Evolutionary conservation across 306 rosid species (phyloP), one percentile per base, ranked within the genome.

Genomic region (Vigna radiata): DNA sequence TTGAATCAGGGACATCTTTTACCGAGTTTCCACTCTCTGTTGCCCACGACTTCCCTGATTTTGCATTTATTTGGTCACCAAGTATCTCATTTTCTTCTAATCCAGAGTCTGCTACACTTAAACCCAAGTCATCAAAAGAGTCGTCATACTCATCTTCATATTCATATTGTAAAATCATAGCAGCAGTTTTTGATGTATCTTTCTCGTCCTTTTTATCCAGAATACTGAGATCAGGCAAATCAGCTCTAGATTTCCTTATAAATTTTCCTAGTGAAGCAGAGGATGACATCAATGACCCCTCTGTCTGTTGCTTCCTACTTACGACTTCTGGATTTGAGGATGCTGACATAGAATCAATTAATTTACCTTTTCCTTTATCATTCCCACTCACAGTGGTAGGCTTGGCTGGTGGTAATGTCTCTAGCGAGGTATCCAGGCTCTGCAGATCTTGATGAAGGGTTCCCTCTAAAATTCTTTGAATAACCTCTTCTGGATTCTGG

Each of bases 71-170:
- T 81, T 72, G 33, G 12, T 84, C 89, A 39, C 82, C 75, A 54
- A 81, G 77, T n/a, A 29, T 15, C 71, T 92, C 97, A 72, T 48
- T 86, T 75, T 89, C 97, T 75, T 88, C 94, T 23, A 87, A 64
- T 62, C 94, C 94, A 27, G 93, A 82, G 60, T 96, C 99, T 2
- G 83, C 98, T 37, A 96, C 88, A 43, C 97, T 96, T 61, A 96
- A 84, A 82, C 99, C 99, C 68, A 96, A 89, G 75, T 96, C 98
- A 84, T 96, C 98, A 43, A 92, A 96, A 56, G 99, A 96, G 84
- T 96, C 97, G 10, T 96, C 98, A 31, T 96, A 96, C 83, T 96
- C 99, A 37, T 96, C 99, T 19, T 96, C 99, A 72, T 92, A 96
- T 82, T 96, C 99, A 70, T 87, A 96, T 67, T 91, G 91, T 19